A percentile compares a stretch with the other conserved stretches of the same genome.
Evolutionary conservation across 192 early-diverging fungal genomes (phyloP).

Genomic region (Podila epicladia): DNA sequence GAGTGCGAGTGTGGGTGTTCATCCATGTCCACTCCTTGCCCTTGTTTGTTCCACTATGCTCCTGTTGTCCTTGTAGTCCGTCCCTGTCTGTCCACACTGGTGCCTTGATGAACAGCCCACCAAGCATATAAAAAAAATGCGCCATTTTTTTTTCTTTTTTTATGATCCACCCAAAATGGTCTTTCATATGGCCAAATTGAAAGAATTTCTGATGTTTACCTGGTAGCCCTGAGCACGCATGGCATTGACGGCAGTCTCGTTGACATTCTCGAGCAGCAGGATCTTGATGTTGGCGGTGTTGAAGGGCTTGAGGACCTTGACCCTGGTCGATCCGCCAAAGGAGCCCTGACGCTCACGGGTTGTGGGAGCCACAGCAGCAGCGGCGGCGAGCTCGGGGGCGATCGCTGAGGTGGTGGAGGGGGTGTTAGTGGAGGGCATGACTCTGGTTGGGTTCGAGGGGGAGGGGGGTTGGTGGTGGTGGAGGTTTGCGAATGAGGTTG

Average conservation of each 20-base stretch:
- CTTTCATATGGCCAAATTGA: too few relatives aligned
- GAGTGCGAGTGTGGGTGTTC: too few relatives aligned
- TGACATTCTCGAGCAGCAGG: constrained; percentile 92
- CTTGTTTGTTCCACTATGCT: too few relatives aligned
- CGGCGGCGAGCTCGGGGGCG: background rate
- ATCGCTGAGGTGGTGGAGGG: constrained; percentile 1
- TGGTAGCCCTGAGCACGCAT: constrained; percentile 92
- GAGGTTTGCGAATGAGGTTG: background rate
- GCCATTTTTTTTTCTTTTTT: too few relatives aligned
- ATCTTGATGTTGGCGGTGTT: constrained; percentile 90
- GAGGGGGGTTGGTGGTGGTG: background rate
- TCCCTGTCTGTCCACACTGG: background rate
- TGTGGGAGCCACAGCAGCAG: background rate
- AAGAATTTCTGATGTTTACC: constrained; percentile 43
- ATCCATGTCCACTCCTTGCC: background rate
- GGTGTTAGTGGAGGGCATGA: constrained; percentile 13
- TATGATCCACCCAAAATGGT: too few relatives aligned
- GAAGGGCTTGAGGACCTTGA: constrained; percentile 76
- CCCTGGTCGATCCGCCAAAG: constrained; percentile 41
- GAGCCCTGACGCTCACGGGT: constrained; percentile 51
- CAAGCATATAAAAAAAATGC: background rate
- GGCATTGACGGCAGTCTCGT: constrained; percentile 78
- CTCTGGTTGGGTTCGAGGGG: background rate
- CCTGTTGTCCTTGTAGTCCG: background rate
- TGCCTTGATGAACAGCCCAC: too few relatives aligned